Conservation (phyloP, 2,329 filamentous ascomycete species). For the Diaporthe batatas region DNA sequence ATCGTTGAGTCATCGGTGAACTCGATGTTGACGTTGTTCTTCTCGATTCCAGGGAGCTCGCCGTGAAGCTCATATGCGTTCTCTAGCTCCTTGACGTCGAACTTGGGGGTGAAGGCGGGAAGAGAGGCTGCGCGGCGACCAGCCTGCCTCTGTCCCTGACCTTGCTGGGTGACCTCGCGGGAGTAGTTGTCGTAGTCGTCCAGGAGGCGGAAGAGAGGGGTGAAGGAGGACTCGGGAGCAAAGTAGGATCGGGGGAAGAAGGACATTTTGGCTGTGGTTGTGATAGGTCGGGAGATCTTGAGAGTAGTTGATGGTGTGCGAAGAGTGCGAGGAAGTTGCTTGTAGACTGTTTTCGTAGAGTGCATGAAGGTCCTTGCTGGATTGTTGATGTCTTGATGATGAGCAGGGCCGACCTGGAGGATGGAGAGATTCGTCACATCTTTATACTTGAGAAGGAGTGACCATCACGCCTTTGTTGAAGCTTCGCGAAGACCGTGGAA, state of each 20-base stretch:
- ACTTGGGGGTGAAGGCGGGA: conserved; percentile 79
- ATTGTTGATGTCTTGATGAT: conserved; percentile 34
- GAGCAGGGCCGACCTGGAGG: not conserved
- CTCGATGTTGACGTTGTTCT: conserved; percentile 81
- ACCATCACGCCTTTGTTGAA: not conserved
- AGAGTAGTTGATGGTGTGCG: conserved; percentile 33
- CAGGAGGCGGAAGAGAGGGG: conserved; percentile 73
- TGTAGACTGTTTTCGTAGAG: conserved; percentile 40
- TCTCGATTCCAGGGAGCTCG: conserved; percentile 81
- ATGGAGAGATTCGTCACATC: conserved; percentile 23
- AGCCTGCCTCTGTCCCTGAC: not conserved
- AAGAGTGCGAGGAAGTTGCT: conserved; percentile 38
- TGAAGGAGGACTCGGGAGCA: conserved; percentile 63
- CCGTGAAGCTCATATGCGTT: conserved; percentile 81
- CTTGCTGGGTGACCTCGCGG: conserved; percentile 50
- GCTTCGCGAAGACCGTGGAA: conserved; percentile 40
- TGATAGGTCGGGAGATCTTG: conserved; percentile 47
- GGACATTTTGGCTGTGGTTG: conserved; percentile 64
- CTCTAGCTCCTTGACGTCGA: conserved; percentile 80
- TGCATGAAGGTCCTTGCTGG: conserved; percentile 35
- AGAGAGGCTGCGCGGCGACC: conserved; percentile 49
- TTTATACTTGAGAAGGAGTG: conserved; percentile 38
- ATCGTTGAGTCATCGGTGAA: conserved; percentile 83
- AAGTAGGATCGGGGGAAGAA: conserved; percentile 70
- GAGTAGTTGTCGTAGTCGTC: conserved; percentile 73